Percentiles rank a stretch among this genome's conserved stretches.
Conservation (phyloP, 345 rosid genomes). For the Camelina sativa region DNA sequence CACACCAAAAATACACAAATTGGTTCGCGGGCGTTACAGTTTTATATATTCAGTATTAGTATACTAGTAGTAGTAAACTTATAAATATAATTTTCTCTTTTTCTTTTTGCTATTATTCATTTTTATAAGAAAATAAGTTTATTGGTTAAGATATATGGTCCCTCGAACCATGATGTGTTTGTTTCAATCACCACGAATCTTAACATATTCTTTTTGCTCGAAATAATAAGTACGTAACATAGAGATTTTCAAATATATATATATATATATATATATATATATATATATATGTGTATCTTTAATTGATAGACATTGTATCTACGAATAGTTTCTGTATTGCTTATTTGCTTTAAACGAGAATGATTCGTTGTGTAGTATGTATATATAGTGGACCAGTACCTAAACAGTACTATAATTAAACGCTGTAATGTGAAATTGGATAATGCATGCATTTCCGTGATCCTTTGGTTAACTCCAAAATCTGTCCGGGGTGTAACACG, state of each 20-base stretch:
- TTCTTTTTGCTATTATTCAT: background rate
- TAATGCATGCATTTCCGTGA: slow-evolving; percentile 34
- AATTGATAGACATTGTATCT: slow-evolving; percentile 10
- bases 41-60: background rate
- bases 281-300: background rate
- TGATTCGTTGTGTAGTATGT: background rate
- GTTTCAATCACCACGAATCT: slow-evolving; percentile 27
- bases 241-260: background rate
- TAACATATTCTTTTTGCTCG: slow-evolving; percentile 31
- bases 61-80: background rate
- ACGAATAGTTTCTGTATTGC: background rate
- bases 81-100: background rate
- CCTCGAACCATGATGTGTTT: slow-evolving; percentile 31
- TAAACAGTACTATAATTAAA: background rate
- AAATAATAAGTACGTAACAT: slow-evolving; percentile 1
- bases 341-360: background rate
- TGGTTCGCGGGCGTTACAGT: too few relatives aligned
- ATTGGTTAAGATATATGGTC: slow-evolving; percentile 19
- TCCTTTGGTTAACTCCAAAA: background rate
- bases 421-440: background rate
- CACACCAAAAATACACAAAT: too few relatives aligned
- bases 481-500: slow-evolving; percentile 1
- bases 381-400: slow-evolving; percentile 28
- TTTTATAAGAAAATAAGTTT: background rate
- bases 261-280: too few relatives aligned